phyloP scores from a whole-genome alignment of 208 protist genomes.

The Trypanosoma lewisi region DNA sequence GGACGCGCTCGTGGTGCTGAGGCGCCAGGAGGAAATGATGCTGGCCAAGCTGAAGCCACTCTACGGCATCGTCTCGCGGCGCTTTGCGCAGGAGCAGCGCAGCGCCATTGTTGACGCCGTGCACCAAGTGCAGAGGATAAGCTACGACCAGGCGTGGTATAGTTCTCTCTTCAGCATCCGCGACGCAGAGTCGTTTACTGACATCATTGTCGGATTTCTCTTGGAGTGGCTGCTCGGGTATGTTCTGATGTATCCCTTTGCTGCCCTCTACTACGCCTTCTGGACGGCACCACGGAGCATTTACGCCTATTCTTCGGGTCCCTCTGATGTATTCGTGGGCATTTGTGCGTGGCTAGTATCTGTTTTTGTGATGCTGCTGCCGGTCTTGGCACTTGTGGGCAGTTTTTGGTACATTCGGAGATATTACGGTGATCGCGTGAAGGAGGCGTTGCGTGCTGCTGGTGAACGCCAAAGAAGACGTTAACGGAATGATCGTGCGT shows the following conservation, averaged over 20 bases:
- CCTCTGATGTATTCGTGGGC: conserved; percentile 54
- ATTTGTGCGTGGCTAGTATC: conserved; percentile 53
- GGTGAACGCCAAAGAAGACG: conserved; percentile 9
- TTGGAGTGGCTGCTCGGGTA: conserved; percentile 77
- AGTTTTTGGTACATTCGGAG: conserved; percentile 36
- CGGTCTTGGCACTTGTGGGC: conserved; percentile 46
- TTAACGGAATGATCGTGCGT: not conserved
- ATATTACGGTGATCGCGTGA: conserved; percentile 33
- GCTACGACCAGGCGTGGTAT: conserved; percentile 88
- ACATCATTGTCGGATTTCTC: conserved; percentile 82
- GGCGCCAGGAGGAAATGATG: conserved; percentile 66
- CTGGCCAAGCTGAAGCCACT: conserved; percentile 82
- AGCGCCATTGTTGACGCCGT: conserved; percentile 55
- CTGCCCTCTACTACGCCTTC: conserved; percentile 78
- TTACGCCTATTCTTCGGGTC: conserved; percentile 69
- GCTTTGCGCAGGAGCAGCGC: conserved; percentile 80
- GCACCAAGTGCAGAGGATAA: conserved; percentile 50
- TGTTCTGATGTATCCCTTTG: conserved; percentile 81
- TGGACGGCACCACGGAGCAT: conserved; percentile 75
- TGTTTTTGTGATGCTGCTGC: conserved; percentile 62
- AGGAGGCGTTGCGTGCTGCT: conserved; percentile 27
- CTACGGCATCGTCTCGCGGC: conserved; percentile 74
- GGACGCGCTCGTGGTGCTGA: conserved; percentile 45
- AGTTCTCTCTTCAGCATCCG: conserved; percentile 62
- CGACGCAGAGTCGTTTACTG: conserved; percentile 68